These are phyloP conservation scores for Capsicum rhomboideum DNA, from an alignment of 257 asterid species.

Conservation along the genomic window DNA sequence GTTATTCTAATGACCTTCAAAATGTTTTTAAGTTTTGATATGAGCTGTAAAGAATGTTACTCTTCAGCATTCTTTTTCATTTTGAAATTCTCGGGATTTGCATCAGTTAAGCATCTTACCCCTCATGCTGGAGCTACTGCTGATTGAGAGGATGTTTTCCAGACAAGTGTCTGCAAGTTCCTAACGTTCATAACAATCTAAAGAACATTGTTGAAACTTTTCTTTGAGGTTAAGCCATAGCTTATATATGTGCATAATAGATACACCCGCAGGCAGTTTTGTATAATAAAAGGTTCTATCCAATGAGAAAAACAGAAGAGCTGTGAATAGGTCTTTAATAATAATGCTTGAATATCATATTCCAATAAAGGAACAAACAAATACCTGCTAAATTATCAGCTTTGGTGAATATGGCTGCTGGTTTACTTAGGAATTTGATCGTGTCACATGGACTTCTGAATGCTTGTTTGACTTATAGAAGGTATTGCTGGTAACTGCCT, in stretches of 20 bases:
- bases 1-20: not conserved
- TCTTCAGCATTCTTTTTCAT: not conserved
- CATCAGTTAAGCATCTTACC: not conserved
- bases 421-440: not conserved
- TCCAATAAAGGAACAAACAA: not conserved
- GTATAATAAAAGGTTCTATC: not conserved
- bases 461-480: not conserved
- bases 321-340: not conserved
- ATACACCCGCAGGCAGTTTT: not conserved
- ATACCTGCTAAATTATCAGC: not conserved
- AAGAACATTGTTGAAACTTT: not conserved
- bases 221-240: not conserved
- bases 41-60: not conserved
- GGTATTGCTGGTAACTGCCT: not conserved
- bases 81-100: not conserved
- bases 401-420: not conserved
- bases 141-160: not conserved
- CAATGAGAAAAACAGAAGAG: not conserved
- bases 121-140: not conserved
- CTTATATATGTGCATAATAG: not conserved
- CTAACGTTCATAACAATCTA: not conserved
- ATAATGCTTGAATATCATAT: not conserved
- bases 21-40: not conserved
- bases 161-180: not conserved
- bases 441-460: not conserved